Evolutionary conservation across 306 rosid species (phyloP).

Genomic region (Nissolia schottii): DNA sequence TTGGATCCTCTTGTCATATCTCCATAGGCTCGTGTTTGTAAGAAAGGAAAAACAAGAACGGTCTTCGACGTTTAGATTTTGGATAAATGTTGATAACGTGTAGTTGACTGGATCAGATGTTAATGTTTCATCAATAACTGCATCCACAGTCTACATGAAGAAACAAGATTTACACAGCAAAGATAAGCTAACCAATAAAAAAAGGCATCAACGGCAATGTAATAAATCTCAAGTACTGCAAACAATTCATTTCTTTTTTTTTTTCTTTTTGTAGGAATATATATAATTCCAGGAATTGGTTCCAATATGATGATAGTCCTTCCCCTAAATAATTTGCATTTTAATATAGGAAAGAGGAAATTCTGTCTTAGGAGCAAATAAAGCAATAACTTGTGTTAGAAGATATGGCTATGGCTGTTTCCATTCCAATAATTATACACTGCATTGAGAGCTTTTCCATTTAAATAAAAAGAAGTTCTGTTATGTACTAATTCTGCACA

Average conservation of each 20-base stretch:
- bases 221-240: too few relatives aligned
- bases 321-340: too few relatives aligned
- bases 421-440: too few relatives aligned
- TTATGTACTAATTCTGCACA: too few relatives aligned
- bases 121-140: constrained; percentile 74
- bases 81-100: constrained; percentile 57
- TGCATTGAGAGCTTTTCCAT: too few relatives aligned
- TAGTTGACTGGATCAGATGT: constrained; percentile 53
- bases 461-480: too few relatives aligned
- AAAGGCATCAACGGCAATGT: background rate
- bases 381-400: too few relatives aligned
- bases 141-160: constrained; percentile 76
- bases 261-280: background rate
- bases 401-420: too few relatives aligned
- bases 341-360: too few relatives aligned
- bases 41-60: constrained; percentile 84
- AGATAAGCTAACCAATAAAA: background rate
- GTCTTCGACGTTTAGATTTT: constrained; percentile 65
- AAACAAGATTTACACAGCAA: constrained; percentile 1
- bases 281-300: background rate
- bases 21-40: constrained; percentile 78
- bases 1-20: constrained; percentile 67
- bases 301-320: too few relatives aligned
- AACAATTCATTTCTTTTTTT: too few relatives aligned
- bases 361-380: too few relatives aligned